Percentiles rank a stretch among this genome's conserved stretches.
phyloP scores from a whole-genome alignment of 129 eudicot species.

The Pseudognaphalium luteoalbum region DNA sequence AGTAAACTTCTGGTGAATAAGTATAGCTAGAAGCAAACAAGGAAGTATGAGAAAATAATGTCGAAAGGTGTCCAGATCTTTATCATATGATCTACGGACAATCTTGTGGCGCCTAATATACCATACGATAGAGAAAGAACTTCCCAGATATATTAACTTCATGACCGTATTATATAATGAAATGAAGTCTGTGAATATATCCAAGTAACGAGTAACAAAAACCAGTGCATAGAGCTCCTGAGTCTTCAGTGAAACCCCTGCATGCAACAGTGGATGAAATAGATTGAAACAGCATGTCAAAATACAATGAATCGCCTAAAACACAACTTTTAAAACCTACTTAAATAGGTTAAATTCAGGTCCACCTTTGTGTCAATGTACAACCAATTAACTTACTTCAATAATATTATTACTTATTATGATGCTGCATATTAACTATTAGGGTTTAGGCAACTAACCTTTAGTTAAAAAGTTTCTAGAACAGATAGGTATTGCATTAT shows the following conservation, averaged over 20 bases:
- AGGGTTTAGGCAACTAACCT: background rate
- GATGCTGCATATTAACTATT: background rate
- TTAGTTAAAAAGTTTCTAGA: background rate
- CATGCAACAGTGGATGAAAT: slow-evolving; percentile 33
- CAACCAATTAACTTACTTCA: slow-evolving; percentile 1
- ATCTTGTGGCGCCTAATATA: slow-evolving; percentile 89
- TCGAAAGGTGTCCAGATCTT: slow-evolving; percentile 92
- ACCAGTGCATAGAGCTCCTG: slow-evolving; percentile 96
- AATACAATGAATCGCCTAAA: background rate
- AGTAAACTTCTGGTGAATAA: slow-evolving; percentile 77
- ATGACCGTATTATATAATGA: slow-evolving; percentile 77
- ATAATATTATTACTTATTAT: background rate
- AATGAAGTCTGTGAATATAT: slow-evolving; percentile 74
- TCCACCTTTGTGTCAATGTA: slow-evolving; percentile 2
- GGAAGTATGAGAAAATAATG: slow-evolving; percentile 80
- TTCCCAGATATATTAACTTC: slow-evolving; percentile 86
- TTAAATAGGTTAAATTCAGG: slow-evolving; percentile 10
- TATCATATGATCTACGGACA: slow-evolving; percentile 93
- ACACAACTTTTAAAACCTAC: background rate
- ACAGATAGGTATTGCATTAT: slow-evolving; percentile 11
- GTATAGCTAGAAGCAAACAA: slow-evolving; percentile 68
- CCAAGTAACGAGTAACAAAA: slow-evolving; percentile 92
- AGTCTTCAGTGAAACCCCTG: slow-evolving; percentile 94
- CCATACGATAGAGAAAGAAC: slow-evolving; percentile 97
- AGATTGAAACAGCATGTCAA: background rate